phyloP scores from a whole-genome alignment of 352 stramenopile species.

The Peronosclerospora sorghi region DNA sequence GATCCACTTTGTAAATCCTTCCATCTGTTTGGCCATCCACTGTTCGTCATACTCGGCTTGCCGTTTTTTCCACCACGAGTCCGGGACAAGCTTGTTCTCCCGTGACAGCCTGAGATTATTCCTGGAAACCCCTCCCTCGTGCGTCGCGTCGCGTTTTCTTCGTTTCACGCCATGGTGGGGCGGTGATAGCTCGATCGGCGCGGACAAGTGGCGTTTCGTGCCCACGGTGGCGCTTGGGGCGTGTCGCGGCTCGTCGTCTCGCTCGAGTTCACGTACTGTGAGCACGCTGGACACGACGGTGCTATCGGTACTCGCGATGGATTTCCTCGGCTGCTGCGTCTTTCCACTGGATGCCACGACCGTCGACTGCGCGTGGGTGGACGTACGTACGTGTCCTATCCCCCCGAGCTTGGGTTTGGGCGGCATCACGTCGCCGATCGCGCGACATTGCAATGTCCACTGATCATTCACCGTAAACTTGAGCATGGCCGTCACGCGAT shows the following conservation, averaged over 20 bases:
- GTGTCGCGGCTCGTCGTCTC: constrained; percentile 8
- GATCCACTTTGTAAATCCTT: constrained; percentile 80
- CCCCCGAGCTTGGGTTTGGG: constrained; percentile 15
- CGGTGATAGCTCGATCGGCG: constrained; percentile 36
- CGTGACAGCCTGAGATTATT: constrained; percentile 4
- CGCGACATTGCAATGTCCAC: constrained; percentile 41
- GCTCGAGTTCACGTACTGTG: constrained; percentile 3
- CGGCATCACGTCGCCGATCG: constrained; percentile 17
- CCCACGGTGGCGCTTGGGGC: constrained; percentile 7
- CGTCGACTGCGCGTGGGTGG: not conserved
- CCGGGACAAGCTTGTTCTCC: constrained; percentile 20
- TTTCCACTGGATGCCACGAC: constrained; percentile 3
- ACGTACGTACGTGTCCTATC: constrained; percentile 10
- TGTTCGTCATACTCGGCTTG: constrained; percentile 60
- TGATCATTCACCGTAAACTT: constrained; percentile 58
- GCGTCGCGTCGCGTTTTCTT: constrained; percentile 13
- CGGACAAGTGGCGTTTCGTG: constrained; percentile 24
- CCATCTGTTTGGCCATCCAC: constrained; percentile 72
- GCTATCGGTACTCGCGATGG: not conserved
- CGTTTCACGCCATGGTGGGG: constrained; percentile 18
- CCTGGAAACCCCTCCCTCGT: too few relatives aligned
- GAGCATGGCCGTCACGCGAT: constrained; percentile 30
- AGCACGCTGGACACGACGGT: constrained; percentile 4
- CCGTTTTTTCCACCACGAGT: constrained; percentile 67
- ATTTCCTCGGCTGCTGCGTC: not conserved